phyloP scores from a whole-genome alignment of 768 basidiomycete genomes.

The Galerina sulciceps region DNA sequence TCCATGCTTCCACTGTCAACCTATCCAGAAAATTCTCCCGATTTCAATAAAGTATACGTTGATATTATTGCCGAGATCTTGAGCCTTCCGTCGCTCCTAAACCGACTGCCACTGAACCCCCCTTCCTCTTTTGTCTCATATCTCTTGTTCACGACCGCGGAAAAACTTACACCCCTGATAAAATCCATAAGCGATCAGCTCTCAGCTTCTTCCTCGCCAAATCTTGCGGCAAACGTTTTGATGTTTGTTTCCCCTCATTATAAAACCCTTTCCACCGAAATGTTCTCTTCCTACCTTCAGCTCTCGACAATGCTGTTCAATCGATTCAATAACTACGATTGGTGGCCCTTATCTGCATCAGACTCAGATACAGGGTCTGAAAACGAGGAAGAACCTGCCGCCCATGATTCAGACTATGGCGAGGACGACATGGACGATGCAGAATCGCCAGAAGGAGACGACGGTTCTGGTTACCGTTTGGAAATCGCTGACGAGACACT shows the following conservation, averaged over 20 bases:
- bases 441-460: too few species aligned
- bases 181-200: slow-evolving; percentile 32
- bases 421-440: too few species aligned
- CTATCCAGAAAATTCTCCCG: slow-evolving; percentile 22
- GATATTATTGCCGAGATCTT: slow-evolving; percentile 65
- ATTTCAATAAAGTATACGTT: slow-evolving; percentile 38
- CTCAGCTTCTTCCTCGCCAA: slow-evolving; percentile 40
- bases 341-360: slow-evolving; percentile 31
- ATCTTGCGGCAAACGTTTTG: slow-evolving; percentile 75
- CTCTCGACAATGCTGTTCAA: slow-evolving; percentile 57
- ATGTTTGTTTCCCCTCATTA: slow-evolving; percentile 71
- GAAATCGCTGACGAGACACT: slow-evolving; percentile 60
- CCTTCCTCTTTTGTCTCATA: slow-evolving; percentile 68
- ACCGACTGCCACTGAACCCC: slow-evolving; percentile 64
- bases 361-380: not conserved
- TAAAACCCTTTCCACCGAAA: slow-evolving; percentile 42
- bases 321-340: slow-evolving; percentile 38
- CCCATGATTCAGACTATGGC: slow-evolving; percentile 24
- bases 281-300: slow-evolving; percentile 58
- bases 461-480: too few species aligned
- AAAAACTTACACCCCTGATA: slow-evolving; percentile 26
- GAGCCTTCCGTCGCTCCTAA: slow-evolving; percentile 77
- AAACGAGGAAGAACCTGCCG: not conserved
- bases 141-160: slow-evolving; percentile 55
- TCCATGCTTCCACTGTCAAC: slow-evolving; percentile 43